Conservation (phyloP, 23 red algal genomes). For the Pyropia haitanensis region DNA sequence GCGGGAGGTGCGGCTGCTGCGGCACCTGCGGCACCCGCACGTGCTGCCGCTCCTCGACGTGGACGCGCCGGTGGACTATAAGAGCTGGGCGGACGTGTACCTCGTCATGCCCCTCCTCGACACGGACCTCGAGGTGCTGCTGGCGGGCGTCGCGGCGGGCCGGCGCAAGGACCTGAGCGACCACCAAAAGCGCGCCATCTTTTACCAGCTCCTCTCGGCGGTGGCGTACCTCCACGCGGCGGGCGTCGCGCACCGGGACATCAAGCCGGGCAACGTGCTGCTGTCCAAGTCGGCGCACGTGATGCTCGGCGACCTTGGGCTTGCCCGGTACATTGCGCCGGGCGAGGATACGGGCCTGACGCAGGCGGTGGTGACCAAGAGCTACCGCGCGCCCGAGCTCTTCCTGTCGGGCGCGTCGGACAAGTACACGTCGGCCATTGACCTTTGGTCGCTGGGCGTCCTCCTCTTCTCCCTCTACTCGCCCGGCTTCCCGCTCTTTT, state of each 20-base stretch:
- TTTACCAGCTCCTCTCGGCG: constrained; percentile 63
- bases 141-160: constrained; percentile 23
- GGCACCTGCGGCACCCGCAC: constrained; percentile 70
- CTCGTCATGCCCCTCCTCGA: constrained; percentile 71
- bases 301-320: constrained; percentile 73
- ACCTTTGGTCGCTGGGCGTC: constrained; percentile 91
- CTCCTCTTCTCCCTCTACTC: constrained; percentile 72
- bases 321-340: constrained; percentile 48
- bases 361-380: constrained; percentile 48
- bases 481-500: constrained; percentile 54
- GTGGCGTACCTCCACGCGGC: constrained; percentile 76
- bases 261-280: constrained; percentile 84
- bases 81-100: constrained; percentile 73
- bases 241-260: constrained; percentile 78
- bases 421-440: constrained; percentile 70
- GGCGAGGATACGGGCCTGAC: constrained; percentile 31
- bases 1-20: constrained; percentile 76
- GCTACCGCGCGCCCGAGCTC: constrained; percentile 79
- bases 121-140: constrained; percentile 49
- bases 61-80: constrained; percentile 30
- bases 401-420: constrained; percentile 35
- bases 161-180: constrained; percentile 14
- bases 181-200: constrained; percentile 40
- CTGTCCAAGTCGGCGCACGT: constrained; percentile 42
- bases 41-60: constrained; percentile 74